A percentile compares a stretch with the other conserved stretches of the same genome.
Conservation (phyloP, 345 rosid species). For the Pugionium cornutum region DNA sequence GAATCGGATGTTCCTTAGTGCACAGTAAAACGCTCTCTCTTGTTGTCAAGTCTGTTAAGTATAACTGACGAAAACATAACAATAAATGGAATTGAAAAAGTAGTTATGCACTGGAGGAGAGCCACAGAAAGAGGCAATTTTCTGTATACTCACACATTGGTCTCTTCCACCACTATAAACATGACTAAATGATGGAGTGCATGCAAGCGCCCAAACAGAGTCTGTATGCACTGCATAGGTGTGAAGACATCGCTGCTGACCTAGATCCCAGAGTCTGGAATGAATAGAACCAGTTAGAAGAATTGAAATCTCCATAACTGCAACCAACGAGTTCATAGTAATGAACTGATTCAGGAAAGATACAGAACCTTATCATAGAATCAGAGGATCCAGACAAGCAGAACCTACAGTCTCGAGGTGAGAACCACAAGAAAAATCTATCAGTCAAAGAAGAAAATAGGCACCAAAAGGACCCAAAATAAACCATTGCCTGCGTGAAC, state of each 20-base stretch:
- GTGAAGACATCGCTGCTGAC: conserved; percentile 98
- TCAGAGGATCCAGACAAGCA: conserved; percentile 99
- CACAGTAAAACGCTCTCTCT: conserved; percentile 96
- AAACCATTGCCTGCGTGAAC: conserved; percentile 2
- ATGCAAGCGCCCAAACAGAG: conserved; percentile 99
- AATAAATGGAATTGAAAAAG: conserved; percentile 15
- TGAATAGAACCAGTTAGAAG: conserved; percentile 35
- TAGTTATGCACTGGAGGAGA: conserved; percentile 15
- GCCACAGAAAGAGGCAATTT: conserved; percentile 9
- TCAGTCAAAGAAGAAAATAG: conserved; percentile 25
- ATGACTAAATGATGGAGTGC: conserved; percentile 88
- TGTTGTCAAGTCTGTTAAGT: conserved; percentile 93
- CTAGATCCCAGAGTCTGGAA: conserved; percentile 95
- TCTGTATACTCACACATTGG: conserved; percentile 70
- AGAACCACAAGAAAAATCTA: conserved; percentile 11
- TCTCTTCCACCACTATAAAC: conserved; percentile 99
- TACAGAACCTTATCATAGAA: conserved; percentile 90
- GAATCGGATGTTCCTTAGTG: conserved; percentile 82
- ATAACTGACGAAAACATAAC: conserved; percentile 57
- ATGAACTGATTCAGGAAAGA: conserved; percentile 17
- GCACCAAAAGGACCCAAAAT: conserved; percentile 2
- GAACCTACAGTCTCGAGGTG: conserved; percentile 57
- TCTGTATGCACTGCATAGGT: conserved; percentile 99
- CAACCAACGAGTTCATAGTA: conserved; percentile 13
- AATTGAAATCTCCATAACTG: conserved; percentile 24